Evolutionary conservation across 768 basidiomycete genomes (phyloP).

Genomic region (Lactarius hatsudake): DNA sequence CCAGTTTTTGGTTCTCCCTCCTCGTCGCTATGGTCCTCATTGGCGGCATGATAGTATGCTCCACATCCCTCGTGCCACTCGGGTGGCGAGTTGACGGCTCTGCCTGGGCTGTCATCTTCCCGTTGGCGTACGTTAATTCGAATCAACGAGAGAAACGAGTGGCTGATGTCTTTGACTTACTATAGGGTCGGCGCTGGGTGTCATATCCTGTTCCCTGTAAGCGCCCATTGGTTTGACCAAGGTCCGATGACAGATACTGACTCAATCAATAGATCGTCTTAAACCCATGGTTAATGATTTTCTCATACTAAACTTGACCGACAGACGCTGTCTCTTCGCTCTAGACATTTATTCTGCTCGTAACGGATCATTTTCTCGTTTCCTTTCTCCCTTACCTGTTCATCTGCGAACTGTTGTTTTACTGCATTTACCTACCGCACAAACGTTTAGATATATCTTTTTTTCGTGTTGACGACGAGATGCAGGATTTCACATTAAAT

Average conservation of each 20-base stretch:
- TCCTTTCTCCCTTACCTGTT: background rate
- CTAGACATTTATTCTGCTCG: background rate
- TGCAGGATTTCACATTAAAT: background rate
- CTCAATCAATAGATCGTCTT: conserved; percentile 57
- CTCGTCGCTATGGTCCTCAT: conserved; percentile 52
- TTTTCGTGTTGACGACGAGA: background rate
- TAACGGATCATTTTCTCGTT: background rate
- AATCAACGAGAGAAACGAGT: background rate
- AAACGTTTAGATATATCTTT: background rate
- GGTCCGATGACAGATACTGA: conserved; percentile 31
- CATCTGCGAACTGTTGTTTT: background rate
- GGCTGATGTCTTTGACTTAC: conserved; percentile 2
- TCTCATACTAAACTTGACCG: conserved; percentile 47
- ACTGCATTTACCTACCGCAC: background rate
- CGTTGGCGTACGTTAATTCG: conserved; percentile 54
- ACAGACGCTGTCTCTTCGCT: background rate
- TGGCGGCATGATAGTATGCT: conserved; percentile 56
- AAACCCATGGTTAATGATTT: conserved; percentile 89
- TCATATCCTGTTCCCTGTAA: conserved; percentile 75
- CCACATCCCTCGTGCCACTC: conserved; percentile 51
- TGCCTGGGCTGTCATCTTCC: conserved; percentile 74
- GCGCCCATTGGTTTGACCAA: conserved; percentile 31
- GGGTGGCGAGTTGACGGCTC: conserved; percentile 62
- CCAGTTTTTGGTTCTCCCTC: conserved; percentile 62
- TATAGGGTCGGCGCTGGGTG: conserved; percentile 55